A percentile compares a stretch with the other conserved stretches of the same genome.
phyloP scores from a whole-genome alignment of 352 stramenopile genomes.

The Lagenidium giganteum region DNA sequence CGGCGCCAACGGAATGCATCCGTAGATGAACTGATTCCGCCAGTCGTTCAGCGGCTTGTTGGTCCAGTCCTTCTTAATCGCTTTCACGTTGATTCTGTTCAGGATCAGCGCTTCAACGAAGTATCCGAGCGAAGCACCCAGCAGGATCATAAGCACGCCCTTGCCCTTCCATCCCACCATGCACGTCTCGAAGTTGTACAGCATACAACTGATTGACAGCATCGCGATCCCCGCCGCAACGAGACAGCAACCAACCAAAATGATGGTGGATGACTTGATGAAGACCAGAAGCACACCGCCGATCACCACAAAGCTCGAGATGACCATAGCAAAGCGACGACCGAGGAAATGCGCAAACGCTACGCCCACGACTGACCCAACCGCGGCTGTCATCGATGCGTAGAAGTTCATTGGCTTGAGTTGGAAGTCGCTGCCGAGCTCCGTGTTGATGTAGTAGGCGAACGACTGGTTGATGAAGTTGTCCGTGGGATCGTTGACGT shows the following conservation, averaged over 20 bases:
- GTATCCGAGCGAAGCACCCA: slow-evolving; percentile 43
- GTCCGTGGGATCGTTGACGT: slow-evolving; percentile 47
- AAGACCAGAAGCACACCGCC: slow-evolving; percentile 48
- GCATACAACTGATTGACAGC: slow-evolving; percentile 46
- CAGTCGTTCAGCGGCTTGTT: slow-evolving; percentile 57
- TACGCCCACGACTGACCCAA: slow-evolving; percentile 31
- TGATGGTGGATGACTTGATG: slow-evolving; percentile 41
- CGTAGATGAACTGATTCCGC: slow-evolving; percentile 62
- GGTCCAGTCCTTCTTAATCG: slow-evolving; percentile 40
- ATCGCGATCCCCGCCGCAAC: slow-evolving; percentile 49
- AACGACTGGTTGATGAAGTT: slow-evolving; percentile 73
- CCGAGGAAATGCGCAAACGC: slow-evolving; percentile 42
- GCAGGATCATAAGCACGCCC: slow-evolving; percentile 64
- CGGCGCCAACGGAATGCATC: slow-evolving; percentile 40
- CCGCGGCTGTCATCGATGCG: slow-evolving; percentile 28
- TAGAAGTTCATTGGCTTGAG: slow-evolving; percentile 53
- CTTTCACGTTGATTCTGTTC: slow-evolving; percentile 47
- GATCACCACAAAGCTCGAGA: slow-evolving; percentile 38
- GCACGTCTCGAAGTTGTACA: slow-evolving; percentile 80
- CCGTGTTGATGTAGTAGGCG: slow-evolving; percentile 50
- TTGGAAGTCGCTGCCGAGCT: slow-evolving; percentile 29
- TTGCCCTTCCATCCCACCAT: slow-evolving; percentile 74
- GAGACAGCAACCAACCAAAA: slow-evolving; percentile 47
- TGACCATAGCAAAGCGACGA: slow-evolving; percentile 42
- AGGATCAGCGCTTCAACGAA: slow-evolving; percentile 59